Evolutionary conservation across 495 filamentous ascomycete species (phyloP), one percentile per base, ranked within the genome.

Genomic region (Aspergillus nidulans): DNA sequence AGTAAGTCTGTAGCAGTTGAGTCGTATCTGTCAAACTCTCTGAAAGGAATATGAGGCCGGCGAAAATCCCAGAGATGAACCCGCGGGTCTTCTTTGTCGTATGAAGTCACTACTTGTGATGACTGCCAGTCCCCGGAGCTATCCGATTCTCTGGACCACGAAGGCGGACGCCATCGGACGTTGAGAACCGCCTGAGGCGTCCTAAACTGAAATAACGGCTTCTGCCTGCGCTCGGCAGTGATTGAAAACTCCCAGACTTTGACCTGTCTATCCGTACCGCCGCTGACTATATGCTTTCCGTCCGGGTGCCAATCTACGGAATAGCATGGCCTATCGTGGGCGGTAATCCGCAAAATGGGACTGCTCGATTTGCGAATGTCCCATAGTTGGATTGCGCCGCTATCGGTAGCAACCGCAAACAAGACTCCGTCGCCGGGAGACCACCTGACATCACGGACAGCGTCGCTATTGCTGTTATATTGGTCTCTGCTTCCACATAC

Each of bases 261-360:
- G 60, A 95, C 88, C 47, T 85, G 87, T 56, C 84, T 83, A 66
- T 98, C 94, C 21, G 81, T 77, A 34, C 92, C 87, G 21, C 87
- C 91, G 63, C 90, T 96, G 34, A 88, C 85, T 15, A 96, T 75
- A 67, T 97, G 89, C 55, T 88, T 88, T 25, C 94, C 94, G 68
- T 97, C 92, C 1, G 90, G 91, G 65, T 98, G 94, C 94, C 95
- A 98, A 59, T 95, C 90, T 44, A 98, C 85, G 4, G 89, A 79
- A 53, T 82, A 85, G 62, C 88, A 95, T 0, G 85, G 80, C 39
- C 84, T 87, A 59, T 87, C 81, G 67, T 98, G 94, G 25, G 91
- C 95, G 42, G 87, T 85, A 57, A 96, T 88, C 61, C 86, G 87
- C 49, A 95, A 65, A 53, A 83, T 65, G 15, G 84, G 79, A 30